These are phyloP conservation scores for Chenopodium berlandieri DNA, from an alignment of 148 eudicot species.

Conservation along the genomic window DNA sequence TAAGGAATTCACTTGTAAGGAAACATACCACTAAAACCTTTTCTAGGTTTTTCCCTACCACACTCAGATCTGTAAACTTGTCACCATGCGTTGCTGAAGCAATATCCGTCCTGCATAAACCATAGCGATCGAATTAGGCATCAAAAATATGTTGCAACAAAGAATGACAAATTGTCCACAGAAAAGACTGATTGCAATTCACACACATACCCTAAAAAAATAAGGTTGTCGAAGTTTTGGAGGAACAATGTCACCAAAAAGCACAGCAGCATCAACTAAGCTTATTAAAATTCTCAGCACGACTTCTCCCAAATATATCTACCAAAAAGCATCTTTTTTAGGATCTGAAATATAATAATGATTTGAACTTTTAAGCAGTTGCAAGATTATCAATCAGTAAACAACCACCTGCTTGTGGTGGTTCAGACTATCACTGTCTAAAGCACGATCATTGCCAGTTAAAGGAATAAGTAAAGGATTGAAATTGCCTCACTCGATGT, in stretches of 20 bases:
- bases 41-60: constrained; percentile 48
- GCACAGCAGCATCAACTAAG: constrained; percentile 65
- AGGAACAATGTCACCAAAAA: constrained; percentile 72
- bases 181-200: background rate
- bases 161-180: background rate
- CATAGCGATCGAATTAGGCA: background rate
- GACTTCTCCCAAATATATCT: constrained; percentile 91
- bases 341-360: constrained; percentile 37
- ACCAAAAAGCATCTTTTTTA: constrained; percentile 84
- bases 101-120: constrained; percentile 53
- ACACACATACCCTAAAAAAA: constrained; percentile 44
- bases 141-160: background rate
- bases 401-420: constrained; percentile 60
- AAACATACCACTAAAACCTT: constrained; percentile 51
- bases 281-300: constrained; percentile 58
- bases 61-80: constrained; percentile 54
- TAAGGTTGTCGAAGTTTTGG: constrained; percentile 50
- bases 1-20: background rate
- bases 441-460: constrained; percentile 57
- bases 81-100: constrained; percentile 82
- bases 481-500: constrained; percentile 90
- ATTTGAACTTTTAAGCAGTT: background rate
- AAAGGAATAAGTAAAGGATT: constrained; percentile 60
- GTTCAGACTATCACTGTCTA: constrained; percentile 64
- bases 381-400: background rate